Evolutionary conservation across 306 rosid species (phyloP).

Genomic region (Quercus berberidifolia): DNA sequence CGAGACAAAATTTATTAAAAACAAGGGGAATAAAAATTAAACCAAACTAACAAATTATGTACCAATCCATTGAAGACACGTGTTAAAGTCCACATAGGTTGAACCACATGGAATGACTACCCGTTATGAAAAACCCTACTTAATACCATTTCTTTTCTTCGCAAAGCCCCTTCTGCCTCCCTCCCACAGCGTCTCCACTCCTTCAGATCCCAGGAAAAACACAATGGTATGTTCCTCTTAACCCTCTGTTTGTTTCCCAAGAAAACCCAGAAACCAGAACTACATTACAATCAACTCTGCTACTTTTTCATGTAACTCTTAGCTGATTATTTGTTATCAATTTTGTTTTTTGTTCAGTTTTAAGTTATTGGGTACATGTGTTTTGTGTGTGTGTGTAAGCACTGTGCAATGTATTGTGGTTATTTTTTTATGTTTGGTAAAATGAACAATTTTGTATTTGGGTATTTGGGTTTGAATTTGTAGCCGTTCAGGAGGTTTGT

Average conservation of each 20-base stretch:
- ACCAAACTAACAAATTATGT: too few species aligned
- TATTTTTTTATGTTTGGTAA: not conserved
- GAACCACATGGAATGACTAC: not conserved
- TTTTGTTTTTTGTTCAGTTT: not conserved
- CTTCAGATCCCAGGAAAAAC: conserved; percentile 7
- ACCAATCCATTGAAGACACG: not conserved
- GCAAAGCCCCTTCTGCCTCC: conserved; percentile 9
- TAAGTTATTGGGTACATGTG: not conserved
- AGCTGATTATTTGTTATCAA: not conserved
- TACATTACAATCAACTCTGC: too few species aligned
- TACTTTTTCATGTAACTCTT: not conserved
- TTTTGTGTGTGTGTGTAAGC: not conserved
- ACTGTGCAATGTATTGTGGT: not conserved
- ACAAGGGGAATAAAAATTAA: too few species aligned
- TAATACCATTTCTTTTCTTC: not conserved
- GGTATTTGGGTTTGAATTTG: not conserved
- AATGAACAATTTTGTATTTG: not conserved
- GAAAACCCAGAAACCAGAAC: not conserved
- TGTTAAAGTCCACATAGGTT: not conserved
- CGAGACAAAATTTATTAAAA: too few species aligned
- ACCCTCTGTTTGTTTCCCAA: not conserved
- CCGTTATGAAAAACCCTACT: not conserved
- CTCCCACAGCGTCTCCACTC: not conserved
- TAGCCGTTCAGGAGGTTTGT: conserved; percentile 47
- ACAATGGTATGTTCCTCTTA: conserved; percentile 9